Evolutionary conservation across 1,139 yeast genomes (phyloP), one percentile per base, ranked within the genome.

Genomic region (Tardiomyces digboiensis): DNA sequence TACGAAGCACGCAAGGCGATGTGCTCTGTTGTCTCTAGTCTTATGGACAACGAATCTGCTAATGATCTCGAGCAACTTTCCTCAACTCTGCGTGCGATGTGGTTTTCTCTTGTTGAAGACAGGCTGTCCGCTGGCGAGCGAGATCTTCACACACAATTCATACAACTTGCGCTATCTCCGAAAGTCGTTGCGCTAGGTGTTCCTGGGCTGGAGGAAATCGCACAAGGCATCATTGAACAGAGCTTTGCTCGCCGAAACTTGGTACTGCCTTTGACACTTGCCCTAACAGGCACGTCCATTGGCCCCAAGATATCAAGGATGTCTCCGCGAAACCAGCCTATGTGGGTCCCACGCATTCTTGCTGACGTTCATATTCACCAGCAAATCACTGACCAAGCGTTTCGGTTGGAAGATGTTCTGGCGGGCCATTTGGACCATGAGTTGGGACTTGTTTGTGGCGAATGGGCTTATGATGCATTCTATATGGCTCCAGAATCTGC

Each of bases 211-310:
- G 56, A 57, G 39, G 39, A 42, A 2, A 55, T 62, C 19, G 59
- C 60, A 23, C 39, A 47, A 26, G 57, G 56, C 2, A 48, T 58
- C 0, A 52, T 83, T 2, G 53, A 55, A 2, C 55, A 48, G 55
- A 64, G 93, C 1, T 70, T 62, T 44, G 80, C 85, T 0, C 75
- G 96, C 61, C 75, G 94, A 52, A 72, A 84, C 12, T 64, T 88
- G 13, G 64, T 86, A 21, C 91, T 95, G 0, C 56, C 71, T 0
- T 60, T 87, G 20, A 69, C 83, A 2, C 59, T 58, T 23, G 56
- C 64, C 19, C 49, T 82, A 10, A 66, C 71, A 2, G 56, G 60
- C 2, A 72, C 65, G 48, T 52, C 50, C 0, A 48, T 49, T 1
- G 74, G 78, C 50, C 75, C 7, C 29, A 39, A 7, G 49, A n/a